Percentiles rank a stretch among this genome's conserved stretches.
These are phyloP conservation scores for Rossbeevera mucosa DNA, from an alignment of 768 basidiomycete species.

Conservation along the genomic window DNA sequence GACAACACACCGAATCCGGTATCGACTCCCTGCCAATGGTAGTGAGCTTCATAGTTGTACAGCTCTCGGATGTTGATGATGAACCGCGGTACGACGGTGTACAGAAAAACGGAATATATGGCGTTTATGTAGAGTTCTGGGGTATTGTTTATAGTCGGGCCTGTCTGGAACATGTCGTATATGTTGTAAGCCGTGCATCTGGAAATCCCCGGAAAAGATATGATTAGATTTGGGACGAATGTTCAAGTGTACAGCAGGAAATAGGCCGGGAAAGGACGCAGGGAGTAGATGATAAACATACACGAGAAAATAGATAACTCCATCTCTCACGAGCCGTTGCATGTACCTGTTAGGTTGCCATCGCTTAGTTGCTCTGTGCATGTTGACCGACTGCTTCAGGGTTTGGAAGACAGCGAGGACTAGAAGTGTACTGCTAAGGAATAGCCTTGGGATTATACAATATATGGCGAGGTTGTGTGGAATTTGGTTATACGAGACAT, in stretches of 20 bases:
- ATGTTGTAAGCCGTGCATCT: neutral
- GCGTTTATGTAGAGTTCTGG: neutral
- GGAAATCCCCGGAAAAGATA: too few relatives aligned
- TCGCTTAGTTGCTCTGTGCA: slow-evolving; percentile 5
- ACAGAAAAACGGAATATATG: neutral
- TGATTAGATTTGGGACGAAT: neutral
- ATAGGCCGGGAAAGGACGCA: too few relatives aligned
- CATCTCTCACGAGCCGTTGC: slow-evolving; percentile 2
- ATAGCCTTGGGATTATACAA: neutral
- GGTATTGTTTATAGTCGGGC: neutral
- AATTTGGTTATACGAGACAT: neutral
- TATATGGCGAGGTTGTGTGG: neutral
- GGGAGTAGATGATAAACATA: neutral
- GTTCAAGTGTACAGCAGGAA: neutral
- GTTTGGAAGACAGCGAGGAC: neutral
- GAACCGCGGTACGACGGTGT: neutral
- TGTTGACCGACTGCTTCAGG: neutral
- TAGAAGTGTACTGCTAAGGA: neutral
- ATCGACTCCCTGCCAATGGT: neutral
- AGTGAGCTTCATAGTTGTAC: neutral
- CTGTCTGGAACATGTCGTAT: neutral
- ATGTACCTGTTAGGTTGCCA: slow-evolving; percentile 12
- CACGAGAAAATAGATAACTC: slow-evolving; percentile 7
- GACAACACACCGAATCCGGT: neutral
- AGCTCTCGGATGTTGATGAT: neutral